Base-by-base conservation (phyloP, 257 asterid genomes). In the Solanum chiquidenum region DNA sequence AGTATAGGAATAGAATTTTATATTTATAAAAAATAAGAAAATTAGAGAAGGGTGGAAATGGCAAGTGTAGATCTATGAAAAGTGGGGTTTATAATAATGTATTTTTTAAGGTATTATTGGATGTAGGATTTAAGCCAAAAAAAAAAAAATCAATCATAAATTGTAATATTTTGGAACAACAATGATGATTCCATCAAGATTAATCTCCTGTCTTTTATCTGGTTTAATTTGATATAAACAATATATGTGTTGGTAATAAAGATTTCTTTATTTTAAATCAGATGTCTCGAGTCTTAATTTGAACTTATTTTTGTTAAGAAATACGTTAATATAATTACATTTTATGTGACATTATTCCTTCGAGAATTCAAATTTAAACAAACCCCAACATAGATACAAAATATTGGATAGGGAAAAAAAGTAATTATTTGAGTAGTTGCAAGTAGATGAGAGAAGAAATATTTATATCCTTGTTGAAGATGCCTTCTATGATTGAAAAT, bases 21-120 rank as follows among this genome's bases (percentile, higher is more conserved):
- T 83, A 91, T 44, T 84, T 66, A 86, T 77, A 88, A 79, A 69
- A 62, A 79, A 75, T n/a, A 33, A 64, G 88, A 62, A 13, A 87
- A 71, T 37, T 38, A 86, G 62, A 60, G 7, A 42, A 86, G 40
- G 82, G 71, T 46, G 89, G 83, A 12, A 77, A 34, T 85, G 88
- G 60, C 89, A 93, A 93, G 79, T 90, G 93, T 90, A 92, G 89
- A 94, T 92, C 91, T 91, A 73, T 92, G 91, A 87, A 27, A 93
- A 87, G 85, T 91, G 88, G 90, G 84, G 79, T 84, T 72, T 90
- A 90, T 87, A 94, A 90, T 93, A 92, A 92, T 86, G 84, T 86
- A 77, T 29, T 80, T 74, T 33, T 46, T 76, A 44, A 71, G 66
- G 86, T 86, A 84, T 86, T 86, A 62, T 72, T 88, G 82, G 83